Percentiles rank a stretch among this genome's conserved stretches.
These are phyloP conservation scores for Trypanosomatidae sp. DNA, from an alignment of 208 protist genomes.

Conservation along the genomic window DNA sequence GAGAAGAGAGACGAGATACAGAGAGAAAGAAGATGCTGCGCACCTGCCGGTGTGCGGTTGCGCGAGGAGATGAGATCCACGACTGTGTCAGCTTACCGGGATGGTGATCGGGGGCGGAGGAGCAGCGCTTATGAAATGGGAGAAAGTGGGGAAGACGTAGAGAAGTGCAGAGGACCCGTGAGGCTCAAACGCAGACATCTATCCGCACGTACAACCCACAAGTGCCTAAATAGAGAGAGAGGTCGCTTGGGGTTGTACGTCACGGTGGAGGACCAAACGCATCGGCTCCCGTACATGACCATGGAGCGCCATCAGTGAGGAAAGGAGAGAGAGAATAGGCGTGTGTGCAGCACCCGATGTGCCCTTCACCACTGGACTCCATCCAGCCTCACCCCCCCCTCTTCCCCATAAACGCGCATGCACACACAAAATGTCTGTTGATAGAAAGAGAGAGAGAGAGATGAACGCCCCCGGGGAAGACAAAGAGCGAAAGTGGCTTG, in stretches of 20 bases:
- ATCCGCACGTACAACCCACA: background rate
- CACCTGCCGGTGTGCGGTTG: background rate
- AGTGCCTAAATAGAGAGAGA: background rate
- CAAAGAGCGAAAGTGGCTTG: background rate
- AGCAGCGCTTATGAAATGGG: background rate
- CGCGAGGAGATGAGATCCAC: background rate
- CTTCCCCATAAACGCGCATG: background rate
- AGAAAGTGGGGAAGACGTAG: constrained; percentile 18
- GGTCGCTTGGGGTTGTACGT: background rate
- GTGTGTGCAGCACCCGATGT: background rate
- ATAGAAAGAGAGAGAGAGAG: background rate
- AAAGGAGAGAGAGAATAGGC: background rate
- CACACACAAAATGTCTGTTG: constrained; percentile 11
- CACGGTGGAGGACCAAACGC: background rate
- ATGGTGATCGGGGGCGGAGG: background rate
- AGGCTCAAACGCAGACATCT: background rate
- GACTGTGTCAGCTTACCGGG: background rate
- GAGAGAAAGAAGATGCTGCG: background rate
- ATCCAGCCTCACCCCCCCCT: background rate
- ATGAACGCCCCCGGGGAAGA: background rate
- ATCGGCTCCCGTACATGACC: background rate
- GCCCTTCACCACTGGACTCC: background rate
- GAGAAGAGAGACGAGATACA: background rate
- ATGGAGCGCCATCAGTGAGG: background rate
- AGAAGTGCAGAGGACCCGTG: constrained; percentile 4